Base-by-base conservation (phyloP, 2,329 filamentous ascomycete genomes). In the Cercospora berteroae region DNA sequence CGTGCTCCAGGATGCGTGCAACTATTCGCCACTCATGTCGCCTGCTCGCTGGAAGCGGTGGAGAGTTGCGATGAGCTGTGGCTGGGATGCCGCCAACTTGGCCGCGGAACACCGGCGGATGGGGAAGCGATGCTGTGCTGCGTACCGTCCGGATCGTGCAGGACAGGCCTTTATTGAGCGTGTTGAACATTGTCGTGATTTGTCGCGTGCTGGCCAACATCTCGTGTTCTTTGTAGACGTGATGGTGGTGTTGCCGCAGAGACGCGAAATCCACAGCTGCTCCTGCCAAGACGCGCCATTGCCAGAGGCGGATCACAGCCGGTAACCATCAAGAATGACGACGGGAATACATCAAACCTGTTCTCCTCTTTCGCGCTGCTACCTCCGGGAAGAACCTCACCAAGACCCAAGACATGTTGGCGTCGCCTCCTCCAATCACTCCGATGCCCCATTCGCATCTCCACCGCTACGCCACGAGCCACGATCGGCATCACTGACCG, bases 21-120 rank as follows among this genome's bases (percentile, higher is more conserved):
- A 7, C 13, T 25, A 12, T 4, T 27, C 27, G 56, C 65, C 65
- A 67, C 36, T 67, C 60, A 67, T 39, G 29, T 55, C 29, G 16
- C n/a, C 27, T 18, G 6, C 25, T 55, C 29, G 60, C 44, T 29
- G 48, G n/a, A 63, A 36, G 48, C 44, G 33, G 60, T 63, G 60
- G 60, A 50, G 48, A 36, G 61, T 52, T 12, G 44, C 33, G 39
- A 27, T 42, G 33, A 42, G 29, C n/a, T 25, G 25, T 52, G 60
- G 60, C 44, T 63, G 29, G 60, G n/a, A 42, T 29, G 9, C 29
- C n/a, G 44, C n/a, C 36, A 31, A 27, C 44, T 31, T 44, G 58
- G 31, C 58, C 58, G 36, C 58, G 58, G 58, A 60, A 44, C 27
- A 9, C 48, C 23, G 25, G 18, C 60, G 60, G 39, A 44, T 63